phyloP scores from a whole-genome alignment of 2,329 filamentous ascomycete genomes.

The Didymella keratinophila region DNA sequence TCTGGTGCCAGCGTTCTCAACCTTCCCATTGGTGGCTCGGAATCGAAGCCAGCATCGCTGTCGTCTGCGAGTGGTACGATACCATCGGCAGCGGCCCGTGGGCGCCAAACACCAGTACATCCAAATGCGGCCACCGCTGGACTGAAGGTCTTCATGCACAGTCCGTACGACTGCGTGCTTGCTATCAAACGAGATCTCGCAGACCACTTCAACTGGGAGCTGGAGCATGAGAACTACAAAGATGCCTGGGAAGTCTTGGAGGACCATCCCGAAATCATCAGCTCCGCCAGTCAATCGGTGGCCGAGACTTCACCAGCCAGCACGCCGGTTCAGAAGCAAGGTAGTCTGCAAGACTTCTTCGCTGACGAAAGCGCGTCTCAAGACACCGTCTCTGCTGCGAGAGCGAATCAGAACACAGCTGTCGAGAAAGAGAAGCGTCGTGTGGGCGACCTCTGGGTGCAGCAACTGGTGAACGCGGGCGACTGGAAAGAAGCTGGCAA shows the following conservation, averaged over 20 bases:
- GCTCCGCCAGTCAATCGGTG: constrained; percentile 49
- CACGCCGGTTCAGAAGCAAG: constrained; percentile 54
- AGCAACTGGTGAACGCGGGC: constrained; percentile 77
- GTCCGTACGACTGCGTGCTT: constrained; percentile 94
- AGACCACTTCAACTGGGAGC: constrained; percentile 86
- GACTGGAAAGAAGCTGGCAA: constrained; percentile 82
- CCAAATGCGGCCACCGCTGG: constrained; percentile 63
- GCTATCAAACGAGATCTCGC: constrained; percentile 85
- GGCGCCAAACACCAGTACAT: constrained; percentile 48
- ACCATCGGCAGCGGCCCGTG: constrained; percentile 28
- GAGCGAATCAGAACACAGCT: constrained; percentile 65
- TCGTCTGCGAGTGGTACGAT: constrained; percentile 38
- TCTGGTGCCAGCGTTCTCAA: constrained; percentile 78
- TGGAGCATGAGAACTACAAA: constrained; percentile 81
- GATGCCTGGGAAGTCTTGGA: constrained; percentile 90
- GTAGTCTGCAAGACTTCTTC: constrained; percentile 71
- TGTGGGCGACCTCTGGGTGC: constrained; percentile 92
- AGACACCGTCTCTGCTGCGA: constrained; percentile 67
- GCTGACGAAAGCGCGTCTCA: constrained; percentile 71
- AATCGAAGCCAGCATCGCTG: constrained; percentile 45
- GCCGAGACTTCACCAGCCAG: constrained; percentile 51
- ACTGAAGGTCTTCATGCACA: constrained; percentile 91
- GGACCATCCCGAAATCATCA: constrained; percentile 77
- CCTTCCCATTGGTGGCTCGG: constrained; percentile 52
- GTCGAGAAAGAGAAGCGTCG: constrained; percentile 87